phyloP scores from a whole-genome alignment of 345 rosid genomes.

The Raphanus raphanistrum region DNA sequence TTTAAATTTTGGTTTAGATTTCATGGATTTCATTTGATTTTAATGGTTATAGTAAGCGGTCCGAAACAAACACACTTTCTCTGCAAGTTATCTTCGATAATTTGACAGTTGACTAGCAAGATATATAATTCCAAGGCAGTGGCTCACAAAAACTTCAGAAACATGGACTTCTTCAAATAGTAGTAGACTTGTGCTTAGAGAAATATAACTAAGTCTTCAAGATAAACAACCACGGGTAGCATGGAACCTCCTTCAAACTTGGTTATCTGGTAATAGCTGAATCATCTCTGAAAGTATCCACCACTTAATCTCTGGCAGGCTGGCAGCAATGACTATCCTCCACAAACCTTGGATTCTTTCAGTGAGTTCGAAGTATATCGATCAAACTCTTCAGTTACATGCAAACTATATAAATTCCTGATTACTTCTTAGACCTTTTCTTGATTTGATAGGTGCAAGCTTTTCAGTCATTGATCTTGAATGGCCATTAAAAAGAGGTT shows the following conservation, averaged over 20 bases:
- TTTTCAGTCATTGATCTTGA: not conserved
- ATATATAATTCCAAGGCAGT: not conserved
- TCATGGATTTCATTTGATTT: too few relatives aligned
- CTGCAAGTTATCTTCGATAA: not conserved
- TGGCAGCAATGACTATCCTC: not conserved
- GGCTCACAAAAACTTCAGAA: not conserved
- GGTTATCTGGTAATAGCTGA: not conserved
- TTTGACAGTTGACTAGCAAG: not conserved
- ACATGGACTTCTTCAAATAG: not conserved
- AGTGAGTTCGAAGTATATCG: not conserved
- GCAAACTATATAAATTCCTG: not conserved
- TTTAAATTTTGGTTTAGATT: too few relatives aligned
- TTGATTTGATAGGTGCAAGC: not conserved
- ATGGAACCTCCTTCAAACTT: not conserved
- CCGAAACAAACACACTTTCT: too few relatives aligned
- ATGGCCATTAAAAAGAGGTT: not conserved
- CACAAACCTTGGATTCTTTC: not conserved
- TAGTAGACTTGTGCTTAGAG: not conserved
- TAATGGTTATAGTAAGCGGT: too few relatives aligned
- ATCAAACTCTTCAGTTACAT: too few relatives aligned
- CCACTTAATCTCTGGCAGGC: not conserved
- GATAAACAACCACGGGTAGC: not conserved
- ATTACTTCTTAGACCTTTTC: not conserved
- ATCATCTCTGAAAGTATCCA: not conserved
- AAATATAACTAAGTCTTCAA: not conserved